phyloP scores from a whole-genome alignment of 805 yeast genomes.

The Kluyveromyces aestuarii region DNA sequence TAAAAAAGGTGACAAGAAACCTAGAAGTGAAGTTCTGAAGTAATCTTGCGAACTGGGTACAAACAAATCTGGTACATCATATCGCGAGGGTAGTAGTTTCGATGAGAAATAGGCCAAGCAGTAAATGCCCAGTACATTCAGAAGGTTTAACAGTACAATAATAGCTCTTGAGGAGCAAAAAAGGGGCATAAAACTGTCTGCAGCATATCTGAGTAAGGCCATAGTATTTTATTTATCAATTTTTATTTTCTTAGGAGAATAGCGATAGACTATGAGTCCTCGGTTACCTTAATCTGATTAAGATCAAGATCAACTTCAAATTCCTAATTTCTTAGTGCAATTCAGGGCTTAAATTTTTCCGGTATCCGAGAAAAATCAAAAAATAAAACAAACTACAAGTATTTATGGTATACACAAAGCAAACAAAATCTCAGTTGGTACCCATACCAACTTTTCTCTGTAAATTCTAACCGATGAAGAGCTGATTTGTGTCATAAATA shows the following conservation, averaged over 20 bases:
- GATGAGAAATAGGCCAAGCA: slow-evolving; percentile 15
- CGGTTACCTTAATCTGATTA: background rate
- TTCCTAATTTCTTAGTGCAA: background rate
- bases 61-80: slow-evolving; percentile 24
- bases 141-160: slow-evolving; percentile 11
- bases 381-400: no score
- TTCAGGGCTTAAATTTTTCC: background rate
- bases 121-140: slow-evolving; percentile 10
- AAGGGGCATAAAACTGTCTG: slow-evolving; percentile 27
- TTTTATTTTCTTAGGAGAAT: background rate
- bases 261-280: background rate
- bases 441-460: no score
- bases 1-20: slow-evolving; percentile 28
- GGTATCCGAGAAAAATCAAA: no score
- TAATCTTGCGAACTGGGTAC: slow-evolving; percentile 32
- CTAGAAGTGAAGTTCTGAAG: slow-evolving; percentile 30
- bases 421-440: no score
- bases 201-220: slow-evolving; percentile 25
- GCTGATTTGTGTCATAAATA: no score
- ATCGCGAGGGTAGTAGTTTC: slow-evolving; percentile 14
- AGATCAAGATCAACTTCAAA: background rate
- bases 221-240: slow-evolving; percentile 5
- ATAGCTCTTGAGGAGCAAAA: slow-evolving; percentile 24
- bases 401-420: no score
- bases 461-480: no score